These are phyloP conservation scores for Serendipita sp. DNA, from an alignment of 768 basidiomycete genomes.

Conservation along the genomic window DNA sequence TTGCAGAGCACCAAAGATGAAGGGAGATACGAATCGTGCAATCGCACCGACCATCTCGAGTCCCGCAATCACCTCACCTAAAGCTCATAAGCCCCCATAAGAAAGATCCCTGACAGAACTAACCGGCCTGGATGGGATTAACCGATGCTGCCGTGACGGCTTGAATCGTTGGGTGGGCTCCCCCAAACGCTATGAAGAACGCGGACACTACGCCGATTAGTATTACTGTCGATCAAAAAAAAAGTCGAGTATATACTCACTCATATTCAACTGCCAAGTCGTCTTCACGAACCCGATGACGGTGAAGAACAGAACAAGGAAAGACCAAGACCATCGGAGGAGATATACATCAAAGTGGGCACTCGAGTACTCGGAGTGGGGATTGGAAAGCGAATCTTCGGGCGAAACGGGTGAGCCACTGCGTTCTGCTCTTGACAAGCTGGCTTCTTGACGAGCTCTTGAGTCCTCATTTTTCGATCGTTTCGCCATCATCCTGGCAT, in stretches of 20 bases:
- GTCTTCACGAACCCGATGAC: background rate
- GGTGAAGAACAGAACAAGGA: background rate
- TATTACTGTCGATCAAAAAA: background rate
- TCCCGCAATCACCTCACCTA: background rate
- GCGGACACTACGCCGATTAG: background rate
- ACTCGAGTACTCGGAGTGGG: background rate
- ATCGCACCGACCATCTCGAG: background rate
- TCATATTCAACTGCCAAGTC: background rate
- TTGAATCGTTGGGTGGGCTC: background rate
- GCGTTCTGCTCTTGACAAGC: background rate
- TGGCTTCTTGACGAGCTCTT: background rate
- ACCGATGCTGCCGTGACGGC: background rate
- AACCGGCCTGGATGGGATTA: background rate
- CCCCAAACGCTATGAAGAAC: background rate
- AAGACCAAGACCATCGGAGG: background rate
- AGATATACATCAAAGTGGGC: constrained; percentile 4
- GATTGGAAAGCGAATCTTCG: background rate
- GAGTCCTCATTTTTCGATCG: no score
- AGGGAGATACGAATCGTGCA: background rate
- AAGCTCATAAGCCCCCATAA: background rate
- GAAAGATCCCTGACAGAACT: background rate
- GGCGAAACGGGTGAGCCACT: no score
- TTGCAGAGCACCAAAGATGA: background rate
- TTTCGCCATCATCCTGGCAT: background rate
- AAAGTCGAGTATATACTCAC: background rate